Conservation (phyloP, 2,329 filamentous ascomycete species). For the Sporothrix globosa region DNA sequence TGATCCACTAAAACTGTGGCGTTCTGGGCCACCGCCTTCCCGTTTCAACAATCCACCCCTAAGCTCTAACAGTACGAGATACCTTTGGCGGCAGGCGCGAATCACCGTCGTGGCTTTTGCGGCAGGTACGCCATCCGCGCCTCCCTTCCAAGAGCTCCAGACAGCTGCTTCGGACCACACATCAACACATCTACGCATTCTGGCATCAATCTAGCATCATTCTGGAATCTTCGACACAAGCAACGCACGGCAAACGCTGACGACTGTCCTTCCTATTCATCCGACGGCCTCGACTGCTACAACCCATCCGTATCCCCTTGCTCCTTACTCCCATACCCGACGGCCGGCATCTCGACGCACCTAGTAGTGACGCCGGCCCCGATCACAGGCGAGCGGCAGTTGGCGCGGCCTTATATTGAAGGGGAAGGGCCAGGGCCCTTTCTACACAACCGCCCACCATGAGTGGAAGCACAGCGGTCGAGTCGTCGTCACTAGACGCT, state of each 20-base stretch:
- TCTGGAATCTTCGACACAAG: background rate
- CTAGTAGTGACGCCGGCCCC: background rate
- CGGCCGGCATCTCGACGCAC: background rate
- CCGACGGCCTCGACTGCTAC: background rate
- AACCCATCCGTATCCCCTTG: background rate
- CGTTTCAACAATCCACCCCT: slow-evolving; percentile 1
- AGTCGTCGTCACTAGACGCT: slow-evolving; percentile 36
- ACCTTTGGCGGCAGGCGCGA: slow-evolving; percentile 13
- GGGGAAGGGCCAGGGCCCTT: slow-evolving; percentile 19
- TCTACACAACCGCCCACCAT: slow-evolving; percentile 28
- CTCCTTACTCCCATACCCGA: background rate
- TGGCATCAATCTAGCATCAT: background rate
- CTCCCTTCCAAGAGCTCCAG: slow-evolving; percentile 11
- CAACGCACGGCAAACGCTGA: background rate
- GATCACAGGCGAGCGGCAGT: slow-evolving; percentile 19
- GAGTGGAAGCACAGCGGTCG: slow-evolving; percentile 32
- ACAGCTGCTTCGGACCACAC: slow-evolving; percentile 21
- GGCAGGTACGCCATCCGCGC: slow-evolving; percentile 14
- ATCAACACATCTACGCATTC: background rate
- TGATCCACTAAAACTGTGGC: slow-evolving; percentile 1
- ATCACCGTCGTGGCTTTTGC: slow-evolving; percentile 28
- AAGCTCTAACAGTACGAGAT: background rate
- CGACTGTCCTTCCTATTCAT: background rate
- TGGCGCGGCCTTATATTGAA: slow-evolving; percentile 3
- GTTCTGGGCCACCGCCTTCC: slow-evolving; percentile 30